Base-by-base conservation (phyloP, 129 eudicot genomes). In the Lactuca saligna region DNA sequence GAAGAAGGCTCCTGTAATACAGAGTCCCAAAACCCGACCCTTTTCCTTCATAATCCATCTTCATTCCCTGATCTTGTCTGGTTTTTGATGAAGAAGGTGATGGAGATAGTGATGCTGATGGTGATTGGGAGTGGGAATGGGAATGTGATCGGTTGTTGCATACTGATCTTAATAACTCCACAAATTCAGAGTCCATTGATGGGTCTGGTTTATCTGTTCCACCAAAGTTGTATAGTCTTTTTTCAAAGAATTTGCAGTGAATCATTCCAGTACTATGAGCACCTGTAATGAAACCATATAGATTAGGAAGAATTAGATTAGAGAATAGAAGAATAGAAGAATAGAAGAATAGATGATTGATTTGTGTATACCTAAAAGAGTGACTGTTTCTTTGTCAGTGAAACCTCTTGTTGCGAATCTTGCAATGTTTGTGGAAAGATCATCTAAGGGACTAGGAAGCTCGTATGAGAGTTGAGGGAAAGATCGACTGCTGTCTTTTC, bases 211-310 rank as follows among this genome's bases (percentile, higher is more conserved):
- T 41, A 72, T 77, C 63, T 10, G 85, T 82, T 57, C 82, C 91
- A 53, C 69, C 78, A 62, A 87, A 90, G 54, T 82, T 86, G 79
- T 78, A 70, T 49, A 87, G 96, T 66, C 96, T 63, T 59, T 80
- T 72, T 59, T 20, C 69, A 35, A 87, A 80, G 78, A 84, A 87
- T 48, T 77, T 81, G 89, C 97, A 90, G 71, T 82, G 91, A 49
- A 90, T 72, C 61, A 25, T 75, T 75, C 91, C 97, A 13, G 85
- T 87, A 79, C 97, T 85, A 77, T 90, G 91, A 38, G 95, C 95
- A 66, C 97, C 95, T 90, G 65, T 59, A 34, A 70, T 32, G 17
- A 70, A 70, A 33, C 67, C 59, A 59, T 6, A 59, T 6, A 60
- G 14, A 33, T 60, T 48, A 42, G 14, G 10, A 42, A 34, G 17